Conservation (phyloP, 2,329 filamentous ascomycete genomes). For the Teratosphaeria epicoccoides region DNA sequence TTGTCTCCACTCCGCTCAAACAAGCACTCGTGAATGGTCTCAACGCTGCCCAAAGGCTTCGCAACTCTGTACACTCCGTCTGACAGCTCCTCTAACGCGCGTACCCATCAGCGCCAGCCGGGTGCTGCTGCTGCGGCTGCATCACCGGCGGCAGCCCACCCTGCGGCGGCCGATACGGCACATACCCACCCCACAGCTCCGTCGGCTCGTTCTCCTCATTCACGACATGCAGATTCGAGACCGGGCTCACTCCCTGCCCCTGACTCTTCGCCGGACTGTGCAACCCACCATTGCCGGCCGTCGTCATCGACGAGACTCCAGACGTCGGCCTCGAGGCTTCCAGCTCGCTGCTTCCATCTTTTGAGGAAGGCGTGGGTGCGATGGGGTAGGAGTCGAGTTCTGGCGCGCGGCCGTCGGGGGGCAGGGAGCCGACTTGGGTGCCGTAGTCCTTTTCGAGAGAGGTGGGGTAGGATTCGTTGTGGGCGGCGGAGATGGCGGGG, state of each 20-base stretch:
- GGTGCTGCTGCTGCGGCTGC: not conserved
- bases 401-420: conserved; percentile 8
- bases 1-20: not conserved
- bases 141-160: not conserved
- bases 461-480: not conserved
- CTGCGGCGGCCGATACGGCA: conserved; percentile 8
- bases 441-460: conserved; percentile 4
- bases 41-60: not conserved
- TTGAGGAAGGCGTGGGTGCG: conserved; percentile 1
- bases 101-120: not conserved
- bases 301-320: not conserved
- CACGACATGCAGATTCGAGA: conserved; percentile 1
- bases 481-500: not conserved
- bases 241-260: not conserved
- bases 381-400: conserved; percentile 12
- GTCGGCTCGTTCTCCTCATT: conserved; percentile 6
- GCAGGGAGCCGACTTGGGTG: conserved; percentile 6
- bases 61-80: not conserved
- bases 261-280: not conserved
- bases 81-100: not conserved
- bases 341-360: conserved; percentile 7
- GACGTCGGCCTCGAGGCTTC: conserved; percentile 2
- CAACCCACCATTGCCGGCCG: not conserved
- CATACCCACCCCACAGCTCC: conserved; percentile 12
- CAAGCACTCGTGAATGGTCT: not conserved